These are phyloP conservation scores for Ophiocordyceps australis DNA, from an alignment of 2,329 filamentous ascomycete species.

Conservation along the genomic window DNA sequence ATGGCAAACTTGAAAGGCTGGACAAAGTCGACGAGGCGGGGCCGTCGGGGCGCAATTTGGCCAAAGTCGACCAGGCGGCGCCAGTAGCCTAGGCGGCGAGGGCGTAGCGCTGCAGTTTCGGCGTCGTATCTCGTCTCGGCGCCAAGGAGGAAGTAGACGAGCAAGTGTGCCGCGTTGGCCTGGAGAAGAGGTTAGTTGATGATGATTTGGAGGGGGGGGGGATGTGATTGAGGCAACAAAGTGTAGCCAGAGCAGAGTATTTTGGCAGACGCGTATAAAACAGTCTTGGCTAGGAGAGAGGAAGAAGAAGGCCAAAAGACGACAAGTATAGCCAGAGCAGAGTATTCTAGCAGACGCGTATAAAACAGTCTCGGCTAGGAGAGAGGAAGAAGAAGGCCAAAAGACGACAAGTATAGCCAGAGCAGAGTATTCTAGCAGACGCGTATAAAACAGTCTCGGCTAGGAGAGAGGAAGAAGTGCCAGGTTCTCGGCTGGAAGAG, in stretches of 20 bases:
- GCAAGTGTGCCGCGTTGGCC: slow-evolving; percentile 5
- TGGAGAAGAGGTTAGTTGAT: too few species aligned
- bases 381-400: too few species aligned
- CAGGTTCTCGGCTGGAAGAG: too few species aligned
- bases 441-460: too few species aligned
- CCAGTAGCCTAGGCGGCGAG: not conserved
- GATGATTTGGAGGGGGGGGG: too few species aligned
- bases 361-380: too few species aligned
- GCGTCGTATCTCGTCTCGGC: slow-evolving; percentile 6
- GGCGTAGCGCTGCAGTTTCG: not conserved
- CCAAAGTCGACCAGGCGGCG: slow-evolving; percentile 2
- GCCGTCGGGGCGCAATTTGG: slow-evolving; percentile 4
- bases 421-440: not conserved
- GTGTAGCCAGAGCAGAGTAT: too few species aligned
- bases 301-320: not conserved
- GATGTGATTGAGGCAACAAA: too few species aligned
- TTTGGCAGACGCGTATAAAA: too few species aligned
- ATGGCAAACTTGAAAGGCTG: slow-evolving; percentile 3
- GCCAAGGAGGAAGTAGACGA: slow-evolving; percentile 5
- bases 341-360: too few species aligned
- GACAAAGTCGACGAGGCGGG: slow-evolving; percentile 3
- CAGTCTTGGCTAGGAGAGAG: not conserved
- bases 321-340: not conserved
- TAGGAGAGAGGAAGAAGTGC: too few species aligned
- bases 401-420: not conserved